Evolutionary conservation across 78 protist species (phyloP).

Genomic region (Acrasis kona): DNA sequence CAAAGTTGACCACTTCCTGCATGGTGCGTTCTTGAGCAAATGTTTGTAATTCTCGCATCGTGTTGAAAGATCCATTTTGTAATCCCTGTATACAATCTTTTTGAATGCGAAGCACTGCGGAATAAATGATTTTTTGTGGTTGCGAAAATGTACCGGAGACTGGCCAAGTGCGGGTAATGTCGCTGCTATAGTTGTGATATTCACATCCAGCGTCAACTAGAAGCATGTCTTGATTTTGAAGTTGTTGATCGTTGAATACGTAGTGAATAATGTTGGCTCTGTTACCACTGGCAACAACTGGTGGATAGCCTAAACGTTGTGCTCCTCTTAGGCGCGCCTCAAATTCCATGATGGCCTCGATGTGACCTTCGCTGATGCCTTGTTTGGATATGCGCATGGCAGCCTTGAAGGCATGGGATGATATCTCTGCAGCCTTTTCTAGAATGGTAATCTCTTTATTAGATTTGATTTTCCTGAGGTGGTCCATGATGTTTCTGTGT

Average conservation of each 20-base stretch:
- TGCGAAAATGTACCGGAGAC: constrained; percentile 15
- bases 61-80: constrained; percentile 10
- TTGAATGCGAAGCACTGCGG: constrained; percentile 32
- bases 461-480: not conserved
- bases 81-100: not conserved
- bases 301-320: constrained; percentile 18
- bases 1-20: constrained; percentile 24
- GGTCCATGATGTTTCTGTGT: too few relatives aligned
- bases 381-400: not conserved
- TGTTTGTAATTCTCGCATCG: too few relatives aligned
- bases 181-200: constrained; percentile 37
- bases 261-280: constrained; percentile 18
- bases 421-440: not conserved
- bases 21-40: constrained; percentile 14
- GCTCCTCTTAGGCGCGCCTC: constrained; percentile 5
- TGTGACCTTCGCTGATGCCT: not conserved
- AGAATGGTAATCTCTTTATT: not conserved
- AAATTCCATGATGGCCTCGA: constrained; percentile 9
- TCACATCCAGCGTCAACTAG: constrained; percentile 50
- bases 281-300: constrained; percentile 23
- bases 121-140: constrained; percentile 36
- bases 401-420: not conserved
- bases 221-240: constrained; percentile 16
- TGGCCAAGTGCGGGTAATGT: constrained; percentile 53
- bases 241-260: not conserved